These are phyloP conservation scores for Tanacetum coccineum DNA, from an alignment of 129 eudicot species.

Conservation along the genomic window DNA sequence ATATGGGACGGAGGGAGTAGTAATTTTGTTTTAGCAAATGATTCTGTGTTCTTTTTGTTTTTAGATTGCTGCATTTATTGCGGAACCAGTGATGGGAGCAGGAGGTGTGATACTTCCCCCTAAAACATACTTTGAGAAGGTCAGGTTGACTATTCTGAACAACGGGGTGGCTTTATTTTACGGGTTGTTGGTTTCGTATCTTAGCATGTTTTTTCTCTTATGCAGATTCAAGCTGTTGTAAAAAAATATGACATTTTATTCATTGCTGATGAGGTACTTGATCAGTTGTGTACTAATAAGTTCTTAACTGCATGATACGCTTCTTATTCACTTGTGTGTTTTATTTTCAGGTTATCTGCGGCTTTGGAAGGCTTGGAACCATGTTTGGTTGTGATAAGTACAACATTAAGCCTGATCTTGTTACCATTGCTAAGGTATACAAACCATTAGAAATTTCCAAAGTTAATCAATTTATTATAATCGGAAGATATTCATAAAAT, in stretches of 20 bases:
- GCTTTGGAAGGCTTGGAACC: constrained; percentile 95
- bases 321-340: background rate
- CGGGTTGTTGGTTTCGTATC: background rate
- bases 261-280: background rate
- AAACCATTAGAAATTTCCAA: background rate
- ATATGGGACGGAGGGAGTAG: too few relatives aligned
- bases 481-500: too few relatives aligned
- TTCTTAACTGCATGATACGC: constrained; percentile 2
- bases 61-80: constrained; percentile 95
- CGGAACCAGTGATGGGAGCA: constrained; percentile 97
- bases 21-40: too few relatives aligned
- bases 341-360: constrained; percentile 53
- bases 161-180: background rate
- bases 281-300: background rate
- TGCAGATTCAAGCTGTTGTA: too few relatives aligned
- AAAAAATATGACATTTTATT: too few relatives aligned
- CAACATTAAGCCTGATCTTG: constrained; percentile 93
- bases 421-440: constrained; percentile 85
- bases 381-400: constrained; percentile 96
- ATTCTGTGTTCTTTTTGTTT: constrained; percentile 12
- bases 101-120: constrained; percentile 98
- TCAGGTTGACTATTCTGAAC: constrained; percentile 24
- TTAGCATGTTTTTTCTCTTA: too few relatives aligned
- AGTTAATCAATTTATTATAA: too few relatives aligned
- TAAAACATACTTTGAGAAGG: constrained; percentile 88